phyloP scores from a whole-genome alignment of 2,329 filamentous ascomycete genomes.

The Chaetomium olivaceum region DNA sequence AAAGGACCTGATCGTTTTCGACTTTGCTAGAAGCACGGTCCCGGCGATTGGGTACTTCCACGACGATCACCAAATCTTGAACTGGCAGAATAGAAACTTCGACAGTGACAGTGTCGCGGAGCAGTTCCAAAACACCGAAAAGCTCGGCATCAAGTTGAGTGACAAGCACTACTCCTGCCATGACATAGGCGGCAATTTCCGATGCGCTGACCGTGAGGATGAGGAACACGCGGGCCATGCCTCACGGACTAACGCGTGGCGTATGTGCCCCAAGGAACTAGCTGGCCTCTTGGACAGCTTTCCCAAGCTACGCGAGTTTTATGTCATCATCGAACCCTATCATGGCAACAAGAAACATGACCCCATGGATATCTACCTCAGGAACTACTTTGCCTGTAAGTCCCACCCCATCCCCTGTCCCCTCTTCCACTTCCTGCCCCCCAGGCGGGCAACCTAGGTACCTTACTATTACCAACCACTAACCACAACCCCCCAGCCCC shows the following conservation, averaged over 20 bases:
- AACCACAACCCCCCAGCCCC: too few species aligned
- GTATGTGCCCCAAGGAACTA: conserved; percentile 30
- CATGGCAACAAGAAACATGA: not conserved
- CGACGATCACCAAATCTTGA: conserved; percentile 5
- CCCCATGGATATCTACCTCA: not conserved
- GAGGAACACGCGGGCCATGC: not conserved
- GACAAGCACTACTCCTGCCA: not conserved
- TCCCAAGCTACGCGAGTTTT: conserved; percentile 34
- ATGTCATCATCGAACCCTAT: conserved; percentile 32
- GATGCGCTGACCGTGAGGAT: not conserved
- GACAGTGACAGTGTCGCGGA: not conserved
- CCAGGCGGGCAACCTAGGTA: too few species aligned
- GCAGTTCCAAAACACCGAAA: not conserved
- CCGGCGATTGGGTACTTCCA: not conserved
- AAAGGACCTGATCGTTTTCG: conserved; percentile 30
- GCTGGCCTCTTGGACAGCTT: conserved; percentile 35
- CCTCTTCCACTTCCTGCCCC: not conserved
- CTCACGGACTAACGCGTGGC: not conserved
- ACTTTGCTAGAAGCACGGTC: conserved; percentile 10
- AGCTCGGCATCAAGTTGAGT: conserved; percentile 6
- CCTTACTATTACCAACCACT: not conserved
- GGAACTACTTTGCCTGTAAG: conserved; percentile 20
- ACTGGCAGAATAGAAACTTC: not conserved
- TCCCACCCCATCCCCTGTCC: not conserved
- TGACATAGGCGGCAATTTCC: not conserved